Base-by-base conservation (phyloP, 345 rosid species). In the Nasturtium officinale region DNA sequence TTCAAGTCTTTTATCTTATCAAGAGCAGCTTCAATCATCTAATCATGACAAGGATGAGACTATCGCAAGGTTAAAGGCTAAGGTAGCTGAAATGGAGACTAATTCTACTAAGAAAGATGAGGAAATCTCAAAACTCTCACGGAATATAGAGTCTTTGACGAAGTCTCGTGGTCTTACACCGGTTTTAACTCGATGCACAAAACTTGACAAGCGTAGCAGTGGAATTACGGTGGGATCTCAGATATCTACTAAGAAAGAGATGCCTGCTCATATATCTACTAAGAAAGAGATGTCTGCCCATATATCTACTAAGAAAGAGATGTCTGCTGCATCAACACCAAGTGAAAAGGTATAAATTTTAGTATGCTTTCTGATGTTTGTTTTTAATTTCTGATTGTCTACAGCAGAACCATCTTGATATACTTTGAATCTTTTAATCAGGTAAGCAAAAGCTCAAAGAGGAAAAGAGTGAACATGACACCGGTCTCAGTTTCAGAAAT, bases 1-100 rank as follows among this genome's bases (percentile, higher is more conserved):
- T 32, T 83, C 83, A 4, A 58, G 73, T 58, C 86, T 91, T 82
- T 55, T 90, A 56, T 81, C 84, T 70, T 73, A 51, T 13, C 75
- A 77, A 73, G 96, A 90, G 81, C 57, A 77, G 79, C 84, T 92
- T 67, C 89, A 84, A 62, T 73, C 86, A 30, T 83, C 85, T 45
- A 85, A 82, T 52, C 61, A 66, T 3, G 84, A 85, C 32, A 96
- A 92, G 81, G 92, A 92, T 82, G 83, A 78, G 71, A 59, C 43
- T 5, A 86, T 96, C 28, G 80, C 75, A 23, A 81, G 46, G 38
- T 70, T 96, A 67, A 82, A 76, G 73, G 65, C 73, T 47, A 79
- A 82, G 63, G 51, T 90, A 21, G 71, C 83, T 63, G 84, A 76
- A 54, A 82, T 83, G 87, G 96, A 90, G 71, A 86, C 71, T 47